Evolutionary conservation across 305 asterid species (phyloP), one percentile per base, ranked within the genome.

Genomic region (Lippia alba): DNA sequence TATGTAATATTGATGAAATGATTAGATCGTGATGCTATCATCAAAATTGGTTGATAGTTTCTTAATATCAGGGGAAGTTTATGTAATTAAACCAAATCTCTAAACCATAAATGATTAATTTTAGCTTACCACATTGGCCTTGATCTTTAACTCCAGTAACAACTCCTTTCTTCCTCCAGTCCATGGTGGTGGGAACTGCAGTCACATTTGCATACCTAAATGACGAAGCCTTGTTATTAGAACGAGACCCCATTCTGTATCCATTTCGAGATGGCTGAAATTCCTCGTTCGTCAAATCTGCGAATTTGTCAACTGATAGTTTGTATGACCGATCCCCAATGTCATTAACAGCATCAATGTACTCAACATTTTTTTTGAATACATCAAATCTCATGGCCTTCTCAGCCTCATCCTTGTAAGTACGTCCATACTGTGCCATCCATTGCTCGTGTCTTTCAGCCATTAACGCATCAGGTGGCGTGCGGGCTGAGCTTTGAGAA

Each of bases 101-200:
- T n/a, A n/a, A n/a, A n/a, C n/a, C n/a, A n/a, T n/a, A n/a, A n/a
- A n/a, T 34, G 11, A 24, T 24, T 24, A 24, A 36, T 36, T 4
- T 15, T 51, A 6, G 54, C 68, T 72, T 69, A 87, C 91, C 96
- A 45, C 90, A 88, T 66, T 84, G 79, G 30, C 86, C 83, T 78
- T 84, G 92, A 36, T 79, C 51, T 78, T 82, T 87, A 12, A 87
- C 79, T 14, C 48, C 64, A 56, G 88, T 84, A 16, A 87, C 90
- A 4, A 85, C 87, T 6, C 88, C 88, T 33, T 72, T 63, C 58
- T 45, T 50, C 51, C 83, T 82, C 92, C 92, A 82, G 46, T 86
- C 85, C 12, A 80, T 41, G 64, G 68, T 71, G 0, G 74, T 8
- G 2, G 85, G 84, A 73, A 72, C 69, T 0, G 69, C 72, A 0